Conservation (phyloP, 768 basidiomycete species). For the Hirschioporus abietinus region DNA sequence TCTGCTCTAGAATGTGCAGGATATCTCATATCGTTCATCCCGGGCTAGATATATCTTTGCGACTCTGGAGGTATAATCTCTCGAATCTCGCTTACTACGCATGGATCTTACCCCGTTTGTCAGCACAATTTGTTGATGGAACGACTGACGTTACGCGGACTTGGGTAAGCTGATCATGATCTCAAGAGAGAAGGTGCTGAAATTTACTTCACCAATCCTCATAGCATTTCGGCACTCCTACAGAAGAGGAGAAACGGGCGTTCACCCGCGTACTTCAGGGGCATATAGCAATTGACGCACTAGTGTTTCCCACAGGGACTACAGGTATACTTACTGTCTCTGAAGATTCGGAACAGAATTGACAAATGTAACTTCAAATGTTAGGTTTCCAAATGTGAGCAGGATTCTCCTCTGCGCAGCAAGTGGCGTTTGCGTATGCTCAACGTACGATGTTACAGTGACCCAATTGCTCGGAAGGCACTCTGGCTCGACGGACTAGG, state of each 20-base stretch:
- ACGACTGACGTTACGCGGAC: constrained; percentile 95
- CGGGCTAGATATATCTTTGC: constrained; percentile 58
- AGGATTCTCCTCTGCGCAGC: neutral
- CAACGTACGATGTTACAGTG: neutral
- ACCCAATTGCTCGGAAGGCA: constrained; percentile 43
- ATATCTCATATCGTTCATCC: neutral
- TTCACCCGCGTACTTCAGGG: constrained; percentile 92
- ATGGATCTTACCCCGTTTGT: no score
- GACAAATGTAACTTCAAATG: neutral
- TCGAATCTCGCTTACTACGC: no score
- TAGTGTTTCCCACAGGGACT: constrained; percentile 77
- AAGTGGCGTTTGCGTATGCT: constrained; percentile 6
- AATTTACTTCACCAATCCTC: constrained; percentile 3
- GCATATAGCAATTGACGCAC: constrained; percentile 84
- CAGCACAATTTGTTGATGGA: constrained; percentile 84
- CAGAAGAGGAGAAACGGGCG: constrained; percentile 74
- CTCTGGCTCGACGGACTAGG: constrained; percentile 88
- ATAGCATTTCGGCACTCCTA: constrained; percentile 86
- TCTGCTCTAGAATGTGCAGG: no score
- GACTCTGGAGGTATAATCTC: constrained; percentile 71
- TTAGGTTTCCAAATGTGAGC: constrained; percentile 54
- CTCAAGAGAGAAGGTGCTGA: neutral
- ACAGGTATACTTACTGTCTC: constrained; percentile 46
- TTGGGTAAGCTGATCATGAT: constrained; percentile 43
- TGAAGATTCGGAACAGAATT: neutral